Evolutionary conservation across 768 basidiomycete species (phyloP), one percentile per base, ranked within the genome.

Genomic region (Wakefieldia striispora): DNA sequence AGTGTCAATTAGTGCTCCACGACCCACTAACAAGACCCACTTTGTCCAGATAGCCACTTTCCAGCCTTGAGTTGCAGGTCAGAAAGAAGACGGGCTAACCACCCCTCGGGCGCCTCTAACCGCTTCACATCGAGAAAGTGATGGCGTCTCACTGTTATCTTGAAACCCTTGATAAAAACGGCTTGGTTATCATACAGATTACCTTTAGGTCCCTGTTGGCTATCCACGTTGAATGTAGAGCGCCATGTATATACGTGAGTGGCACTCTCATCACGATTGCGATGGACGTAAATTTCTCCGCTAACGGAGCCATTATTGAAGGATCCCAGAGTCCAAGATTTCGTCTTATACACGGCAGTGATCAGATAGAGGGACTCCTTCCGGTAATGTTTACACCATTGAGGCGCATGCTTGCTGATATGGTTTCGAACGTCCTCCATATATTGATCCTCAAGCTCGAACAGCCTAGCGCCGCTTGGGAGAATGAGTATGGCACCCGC

Each of bases 401-500:
- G 38, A 14, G 37, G 24, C 1, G 57, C 66, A 41, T 58, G 35
- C 12, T 40, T 12, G 13, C 37, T 40, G 0, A 62, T 62, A 17
- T 59, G 57, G 19, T 54, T 33, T 14, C 31, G 31, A 33, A 33
- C 14, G 11, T 3, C 31, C 31, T 14, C 31, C 31, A 33, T 3
- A 13, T 46, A 16, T 47, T 42, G 24, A 65, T 60, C 12, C 16
- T 31, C 21, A n/a, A 65, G 49, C 19, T 61, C 54, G 21, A 51
- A 49, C 19, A 47, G 48, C 13, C 24, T 42, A 5, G 63, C 59
- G 6, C 66, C 70, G 10, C 61, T 46, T 6, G 70, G 67, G 38
- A 70, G 58, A 4, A 63, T 44, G 0, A 70, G 49, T 9, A 68
- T 50, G 11, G 70, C 63, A 7, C 63, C 67, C 14, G 24, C 13